These are phyloP conservation scores for Bipolaris sorokiniana DNA, from an alignment of 2,329 filamentous ascomycete species.

Conservation along the genomic window DNA sequence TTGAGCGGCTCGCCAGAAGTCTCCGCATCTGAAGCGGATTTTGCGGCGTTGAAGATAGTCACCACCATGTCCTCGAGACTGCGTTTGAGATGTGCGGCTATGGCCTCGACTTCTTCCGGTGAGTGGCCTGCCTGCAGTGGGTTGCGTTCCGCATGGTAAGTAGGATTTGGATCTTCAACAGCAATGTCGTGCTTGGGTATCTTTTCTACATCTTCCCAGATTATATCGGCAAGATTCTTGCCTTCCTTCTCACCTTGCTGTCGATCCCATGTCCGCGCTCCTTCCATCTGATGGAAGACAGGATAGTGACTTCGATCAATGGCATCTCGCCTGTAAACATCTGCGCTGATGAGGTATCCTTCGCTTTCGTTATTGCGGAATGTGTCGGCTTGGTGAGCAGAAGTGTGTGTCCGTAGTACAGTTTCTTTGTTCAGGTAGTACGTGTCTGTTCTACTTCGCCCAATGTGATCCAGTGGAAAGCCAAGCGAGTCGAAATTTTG, in stretches of 20 bases:
- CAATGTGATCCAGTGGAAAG: constrained; percentile 86
- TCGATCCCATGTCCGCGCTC: constrained; percentile 86
- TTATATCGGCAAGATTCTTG: constrained; percentile 62
- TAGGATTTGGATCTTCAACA: constrained; percentile 83
- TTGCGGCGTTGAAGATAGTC: constrained; percentile 82
- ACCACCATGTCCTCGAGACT: constrained; percentile 89
- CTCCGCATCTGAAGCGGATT: constrained; percentile 60
- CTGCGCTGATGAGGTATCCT: constrained; percentile 89
- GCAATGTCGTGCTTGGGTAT: constrained; percentile 76
- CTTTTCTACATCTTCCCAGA: constrained; percentile 72
- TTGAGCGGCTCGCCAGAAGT: constrained; percentile 69
- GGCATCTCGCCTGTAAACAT: constrained; percentile 94
- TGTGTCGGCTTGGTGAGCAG: constrained; percentile 85
- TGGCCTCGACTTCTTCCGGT: constrained; percentile 77
- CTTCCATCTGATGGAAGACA: constrained; percentile 98
- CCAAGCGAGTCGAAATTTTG: constrained; percentile 98
- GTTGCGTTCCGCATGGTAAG: constrained; percentile 78
- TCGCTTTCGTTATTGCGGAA: constrained; percentile 74
- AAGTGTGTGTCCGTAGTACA: constrained; percentile 90
- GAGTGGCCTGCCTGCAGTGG: constrained; percentile 81
- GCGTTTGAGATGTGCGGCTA: constrained; percentile 84
- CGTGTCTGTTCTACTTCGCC: constrained; percentile 85
- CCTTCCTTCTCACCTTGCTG: constrained; percentile 57
- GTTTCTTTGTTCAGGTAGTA: constrained; percentile 91
- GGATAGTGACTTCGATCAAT: constrained; percentile 96